A percentile compares a stretch with the other conserved stretches of the same genome.
Conservation (phyloP, 495 filamentous ascomycete species). For the Bacidia rubella region DNA sequence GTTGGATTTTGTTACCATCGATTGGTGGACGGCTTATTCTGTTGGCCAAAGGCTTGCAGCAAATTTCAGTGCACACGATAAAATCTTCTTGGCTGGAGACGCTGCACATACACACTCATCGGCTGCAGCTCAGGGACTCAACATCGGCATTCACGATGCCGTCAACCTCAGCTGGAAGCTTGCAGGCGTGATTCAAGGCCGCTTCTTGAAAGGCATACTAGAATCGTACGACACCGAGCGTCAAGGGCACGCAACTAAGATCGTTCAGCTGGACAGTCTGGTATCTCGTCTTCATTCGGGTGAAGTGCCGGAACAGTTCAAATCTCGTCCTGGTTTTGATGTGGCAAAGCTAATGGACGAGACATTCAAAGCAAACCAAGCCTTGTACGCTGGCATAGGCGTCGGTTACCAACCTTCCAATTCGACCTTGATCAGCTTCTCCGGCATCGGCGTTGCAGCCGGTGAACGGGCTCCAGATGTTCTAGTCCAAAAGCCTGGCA, state of each 20-base stretch:
- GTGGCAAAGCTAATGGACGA: conserved; percentile 3
- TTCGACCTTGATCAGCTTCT: not conserved
- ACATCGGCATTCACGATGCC: conserved; percentile 38
- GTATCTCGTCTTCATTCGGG: conserved; percentile 8
- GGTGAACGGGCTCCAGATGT: conserved; percentile 13
- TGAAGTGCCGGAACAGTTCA: conserved; percentile 8
- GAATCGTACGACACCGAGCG: conserved; percentile 31
- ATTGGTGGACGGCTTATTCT: conserved; percentile 47
- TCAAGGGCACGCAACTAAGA: conserved; percentile 25
- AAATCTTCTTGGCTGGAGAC: conserved; percentile 38
- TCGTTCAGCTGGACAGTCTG: conserved; percentile 33
- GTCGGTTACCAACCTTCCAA: conserved; percentile 4
- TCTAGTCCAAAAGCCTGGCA: conserved; percentile 9
- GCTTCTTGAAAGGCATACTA: conserved; percentile 24
- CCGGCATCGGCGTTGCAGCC: not conserved
- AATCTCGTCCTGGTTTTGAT: conserved; percentile 3
- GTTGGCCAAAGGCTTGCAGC: conserved; percentile 40
- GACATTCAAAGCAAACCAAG: not conserved
- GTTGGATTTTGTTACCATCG: conserved; percentile 30
- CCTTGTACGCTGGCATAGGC: conserved; percentile 11
- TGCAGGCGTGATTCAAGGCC: conserved; percentile 26
- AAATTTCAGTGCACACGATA: conserved; percentile 26
- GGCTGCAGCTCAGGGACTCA: conserved; percentile 40
- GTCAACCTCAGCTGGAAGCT: conserved; percentile 42
- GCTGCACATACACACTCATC: conserved; percentile 38